Evolutionary conservation across 208 protist species (phyloP).

Genomic region (Cochliopodium minus): DNA sequence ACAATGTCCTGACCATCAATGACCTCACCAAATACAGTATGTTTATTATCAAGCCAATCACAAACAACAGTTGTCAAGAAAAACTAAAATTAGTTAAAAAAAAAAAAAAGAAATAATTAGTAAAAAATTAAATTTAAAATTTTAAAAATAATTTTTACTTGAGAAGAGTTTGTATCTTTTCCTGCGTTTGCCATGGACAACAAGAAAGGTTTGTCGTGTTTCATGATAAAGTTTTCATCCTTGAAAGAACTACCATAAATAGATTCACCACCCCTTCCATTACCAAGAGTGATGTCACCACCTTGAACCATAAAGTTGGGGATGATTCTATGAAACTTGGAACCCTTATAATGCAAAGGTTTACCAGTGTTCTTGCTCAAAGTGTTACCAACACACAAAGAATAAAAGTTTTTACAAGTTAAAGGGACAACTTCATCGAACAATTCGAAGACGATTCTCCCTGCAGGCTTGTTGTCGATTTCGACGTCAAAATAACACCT

Average conservation of each 20-base stretch:
- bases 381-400: background rate
- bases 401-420: slow-evolving; percentile 23
- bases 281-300: slow-evolving; percentile 73
- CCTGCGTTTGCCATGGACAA: slow-evolving; percentile 73
- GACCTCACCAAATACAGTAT: slow-evolving; percentile 7
- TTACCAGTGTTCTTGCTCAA: slow-evolving; percentile 32
- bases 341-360: slow-evolving; percentile 66
- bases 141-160: too few species aligned
- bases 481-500: slow-evolving; percentile 64
- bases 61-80: slow-evolving; percentile 26
- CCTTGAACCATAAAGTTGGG: slow-evolving; percentile 79
- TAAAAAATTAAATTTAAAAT: too few species aligned
- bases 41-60: background rate
- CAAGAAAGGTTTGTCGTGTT: slow-evolving; percentile 56
- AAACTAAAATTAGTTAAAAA: too few species aligned
- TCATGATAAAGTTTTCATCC: slow-evolving; percentile 79
- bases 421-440: slow-evolving; percentile 36
- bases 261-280: slow-evolving; percentile 73
- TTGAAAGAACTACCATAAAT: slow-evolving; percentile 78
- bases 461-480: slow-evolving; percentile 36
- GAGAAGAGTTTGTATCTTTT: slow-evolving; percentile 68
- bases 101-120: too few species aligned
- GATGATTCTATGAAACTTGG: slow-evolving; percentile 79
- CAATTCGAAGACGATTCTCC: slow-evolving; percentile 59
- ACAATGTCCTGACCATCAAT: background rate